A percentile compares a stretch with the other conserved stretches of the same genome.
phyloP scores from a whole-genome alignment of 192 early-diverging fungal species.

The Dispira simplex region DNA sequence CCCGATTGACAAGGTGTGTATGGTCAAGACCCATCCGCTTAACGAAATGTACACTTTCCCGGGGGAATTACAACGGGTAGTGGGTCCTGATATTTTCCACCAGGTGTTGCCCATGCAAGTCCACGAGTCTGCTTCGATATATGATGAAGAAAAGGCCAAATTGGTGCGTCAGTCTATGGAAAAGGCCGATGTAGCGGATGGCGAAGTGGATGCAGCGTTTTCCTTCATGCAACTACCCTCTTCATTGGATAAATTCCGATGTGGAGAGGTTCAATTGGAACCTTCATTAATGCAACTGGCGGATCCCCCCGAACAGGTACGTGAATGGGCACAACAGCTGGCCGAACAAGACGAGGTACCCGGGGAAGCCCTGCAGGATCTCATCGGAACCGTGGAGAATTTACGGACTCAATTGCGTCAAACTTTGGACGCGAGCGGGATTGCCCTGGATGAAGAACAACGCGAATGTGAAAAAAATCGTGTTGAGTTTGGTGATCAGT shows the following conservation, averaged over 20 bases:
- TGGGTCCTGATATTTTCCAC: constrained; percentile 81
- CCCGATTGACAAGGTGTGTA: constrained; percentile 69
- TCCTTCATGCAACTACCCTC: constrained; percentile 77
- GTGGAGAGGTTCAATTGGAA: constrained; percentile 22
- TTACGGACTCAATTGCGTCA: constrained; percentile 47
- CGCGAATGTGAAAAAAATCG: constrained; percentile 61
- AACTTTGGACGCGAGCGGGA: constrained; percentile 41
- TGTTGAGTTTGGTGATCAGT: constrained; percentile 66
- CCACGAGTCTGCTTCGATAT: constrained; percentile 82
- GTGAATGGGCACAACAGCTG: constrained; percentile 41
- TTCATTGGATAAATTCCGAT: constrained; percentile 63
- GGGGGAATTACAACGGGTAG: constrained; percentile 67
- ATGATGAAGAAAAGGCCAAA: constrained; percentile 95
- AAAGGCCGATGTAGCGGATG: constrained; percentile 63
- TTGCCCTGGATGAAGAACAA: constrained; percentile 75
- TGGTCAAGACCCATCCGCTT: constrained; percentile 65
- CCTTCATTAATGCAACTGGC: constrained; percentile 32
- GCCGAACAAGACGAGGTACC: constrained; percentile 31
- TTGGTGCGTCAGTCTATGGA: constrained; percentile 68
- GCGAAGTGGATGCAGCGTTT: constrained; percentile 65
- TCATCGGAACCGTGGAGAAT: constrained; percentile 44
- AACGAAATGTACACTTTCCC: constrained; percentile 50
- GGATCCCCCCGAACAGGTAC: constrained; percentile 38
- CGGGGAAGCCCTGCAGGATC: constrained; percentile 30
- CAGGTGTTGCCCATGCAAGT: constrained; percentile 83